Conservation (phyloP, 495 filamentous ascomycete species). For the Hamigera avellanea region DNA sequence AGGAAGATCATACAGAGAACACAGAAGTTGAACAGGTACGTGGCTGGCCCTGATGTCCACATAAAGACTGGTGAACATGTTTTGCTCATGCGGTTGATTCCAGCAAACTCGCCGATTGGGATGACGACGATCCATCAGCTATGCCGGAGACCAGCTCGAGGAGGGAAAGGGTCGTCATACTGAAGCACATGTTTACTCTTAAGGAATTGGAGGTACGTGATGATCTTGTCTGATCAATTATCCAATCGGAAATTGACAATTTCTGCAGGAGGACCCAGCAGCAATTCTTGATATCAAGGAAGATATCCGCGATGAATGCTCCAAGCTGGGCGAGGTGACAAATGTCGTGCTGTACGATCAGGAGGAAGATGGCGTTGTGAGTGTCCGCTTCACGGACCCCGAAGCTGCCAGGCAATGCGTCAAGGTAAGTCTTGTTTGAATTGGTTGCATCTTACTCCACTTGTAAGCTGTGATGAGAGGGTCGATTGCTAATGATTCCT, state of each 20-base stretch:
- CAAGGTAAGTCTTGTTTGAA: conserved; percentile 25
- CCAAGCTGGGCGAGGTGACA: conserved; percentile 76
- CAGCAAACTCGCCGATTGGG: conserved; percentile 87
- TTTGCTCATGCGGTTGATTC: conserved; percentile 5
- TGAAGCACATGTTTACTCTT: conserved; percentile 93
- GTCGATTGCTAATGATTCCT: neutral
- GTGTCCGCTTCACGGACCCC: conserved; percentile 60
- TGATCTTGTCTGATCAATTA: neutral
- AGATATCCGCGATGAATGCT: conserved; percentile 83
- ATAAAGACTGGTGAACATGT: neutral
- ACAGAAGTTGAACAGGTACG: conserved; percentile 65
- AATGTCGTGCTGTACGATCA: conserved; percentile 85
- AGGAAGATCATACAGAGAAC: conserved; percentile 82
- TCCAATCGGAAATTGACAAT: conserved; percentile 11
- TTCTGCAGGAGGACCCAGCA: conserved; percentile 57
- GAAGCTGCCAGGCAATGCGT: conserved; percentile 67
- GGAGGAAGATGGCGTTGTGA: conserved; percentile 79
- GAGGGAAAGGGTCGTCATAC: conserved; percentile 70
- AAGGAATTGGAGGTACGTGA: conserved; percentile 54
- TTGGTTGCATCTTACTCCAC: neutral
- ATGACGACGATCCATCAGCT: conserved; percentile 66
- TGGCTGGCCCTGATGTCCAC: no score
- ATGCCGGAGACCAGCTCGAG: conserved; percentile 45
- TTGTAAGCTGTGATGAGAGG: neutral
- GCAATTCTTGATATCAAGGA: conserved; percentile 85